Percentiles rank a stretch among this genome's conserved stretches.
Evolutionary conservation across 2,329 filamentous ascomycete species (phyloP).

Genomic region (Pyrenophora teres): DNA sequence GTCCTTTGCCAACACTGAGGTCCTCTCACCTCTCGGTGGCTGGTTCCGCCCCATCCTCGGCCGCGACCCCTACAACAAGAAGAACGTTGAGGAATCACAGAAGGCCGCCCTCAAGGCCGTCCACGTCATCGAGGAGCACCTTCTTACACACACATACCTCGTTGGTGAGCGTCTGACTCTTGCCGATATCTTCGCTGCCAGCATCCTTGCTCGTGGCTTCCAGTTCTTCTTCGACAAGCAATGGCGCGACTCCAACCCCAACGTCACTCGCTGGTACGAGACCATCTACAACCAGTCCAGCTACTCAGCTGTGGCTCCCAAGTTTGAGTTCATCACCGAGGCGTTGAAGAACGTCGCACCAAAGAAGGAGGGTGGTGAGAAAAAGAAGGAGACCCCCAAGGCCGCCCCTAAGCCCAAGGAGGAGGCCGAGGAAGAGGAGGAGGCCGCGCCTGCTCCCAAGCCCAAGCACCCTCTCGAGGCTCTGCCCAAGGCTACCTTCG

Average conservation of each 20-base stretch:
- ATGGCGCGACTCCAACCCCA: constrained; percentile 82
- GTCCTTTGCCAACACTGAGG: constrained; percentile 92
- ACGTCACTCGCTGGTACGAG: constrained; percentile 90
- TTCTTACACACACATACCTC: constrained; percentile 92
- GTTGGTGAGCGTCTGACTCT: constrained; percentile 97
- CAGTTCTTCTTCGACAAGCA: constrained; percentile 91
- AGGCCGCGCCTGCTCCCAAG: constrained; percentile 74
- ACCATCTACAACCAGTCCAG: constrained; percentile 92
- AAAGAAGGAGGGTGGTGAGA: constrained; percentile 69
- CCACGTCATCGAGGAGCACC: constrained; percentile 80
- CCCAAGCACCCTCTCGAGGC: constrained; percentile 93
- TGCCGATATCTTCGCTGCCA: constrained; percentile 84
- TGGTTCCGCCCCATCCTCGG: constrained; percentile 91
- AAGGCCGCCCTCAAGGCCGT: constrained; percentile 72
- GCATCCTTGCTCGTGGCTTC: constrained; percentile 84
- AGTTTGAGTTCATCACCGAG: constrained; percentile 80
- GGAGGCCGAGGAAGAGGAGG: constrained; percentile 65
- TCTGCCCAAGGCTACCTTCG: constrained; percentile 77
- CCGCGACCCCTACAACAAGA: constrained; percentile 93
- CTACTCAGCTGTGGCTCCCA: constrained; percentile 78
- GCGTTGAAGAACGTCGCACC: constrained; percentile 73
- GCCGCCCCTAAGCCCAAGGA: constrained; percentile 58
- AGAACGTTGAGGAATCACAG: constrained; percentile 80
- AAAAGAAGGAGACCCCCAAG: constrained; percentile 76
- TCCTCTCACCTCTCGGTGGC: constrained; percentile 71